A percentile compares a stretch with the other conserved stretches of the same genome.
Conservation (phyloP, 169 alveolate species). For the Perkinsus marinus region DNA sequence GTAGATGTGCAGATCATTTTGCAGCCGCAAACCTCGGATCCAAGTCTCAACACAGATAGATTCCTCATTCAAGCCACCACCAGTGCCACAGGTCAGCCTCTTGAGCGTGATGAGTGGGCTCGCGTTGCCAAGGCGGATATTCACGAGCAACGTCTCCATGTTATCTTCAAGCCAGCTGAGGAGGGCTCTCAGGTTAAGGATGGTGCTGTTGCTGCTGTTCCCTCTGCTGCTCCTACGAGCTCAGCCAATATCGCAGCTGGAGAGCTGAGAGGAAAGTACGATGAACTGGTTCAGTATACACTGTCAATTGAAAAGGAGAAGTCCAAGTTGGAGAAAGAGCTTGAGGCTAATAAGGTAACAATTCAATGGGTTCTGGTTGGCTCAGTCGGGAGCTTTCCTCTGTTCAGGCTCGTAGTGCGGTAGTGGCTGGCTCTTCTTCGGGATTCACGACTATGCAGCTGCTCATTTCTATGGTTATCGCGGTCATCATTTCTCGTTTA, state of each 20-base stretch:
- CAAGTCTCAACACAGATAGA: slow-evolving; percentile 21
- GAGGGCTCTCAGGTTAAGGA: background rate
- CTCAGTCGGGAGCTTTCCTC: background rate
- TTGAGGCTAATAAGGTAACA: background rate
- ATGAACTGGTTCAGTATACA: slow-evolving; percentile 28
- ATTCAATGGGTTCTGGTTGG: background rate
- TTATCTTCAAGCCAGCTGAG: slow-evolving; percentile 13
- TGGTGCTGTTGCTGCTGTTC: background rate
- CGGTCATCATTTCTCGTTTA: background rate
- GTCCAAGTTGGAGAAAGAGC: background rate
- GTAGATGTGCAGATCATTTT: slow-evolving; percentile 23
- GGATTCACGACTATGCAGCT: background rate
- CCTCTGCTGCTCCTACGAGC: slow-evolving; percentile 2
- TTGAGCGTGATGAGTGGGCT: slow-evolving; percentile 24
- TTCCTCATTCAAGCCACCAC: slow-evolving; percentile 21
- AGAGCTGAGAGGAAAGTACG: slow-evolving; percentile 15
- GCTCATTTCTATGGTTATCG: background rate
- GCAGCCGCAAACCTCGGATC: slow-evolving; percentile 25
- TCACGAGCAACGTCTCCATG: slow-evolving; percentile 24
- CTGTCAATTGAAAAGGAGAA: slow-evolving; percentile 24
- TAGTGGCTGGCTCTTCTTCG: background rate
- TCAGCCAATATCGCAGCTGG: background rate
- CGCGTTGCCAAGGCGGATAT: slow-evolving; percentile 21
- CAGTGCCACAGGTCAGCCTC: slow-evolving; percentile 16
- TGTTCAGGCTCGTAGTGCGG: background rate